Evolutionary conservation across 345 rosid species (phyloP).

Genomic region (Eutrema heterophyllum): DNA sequence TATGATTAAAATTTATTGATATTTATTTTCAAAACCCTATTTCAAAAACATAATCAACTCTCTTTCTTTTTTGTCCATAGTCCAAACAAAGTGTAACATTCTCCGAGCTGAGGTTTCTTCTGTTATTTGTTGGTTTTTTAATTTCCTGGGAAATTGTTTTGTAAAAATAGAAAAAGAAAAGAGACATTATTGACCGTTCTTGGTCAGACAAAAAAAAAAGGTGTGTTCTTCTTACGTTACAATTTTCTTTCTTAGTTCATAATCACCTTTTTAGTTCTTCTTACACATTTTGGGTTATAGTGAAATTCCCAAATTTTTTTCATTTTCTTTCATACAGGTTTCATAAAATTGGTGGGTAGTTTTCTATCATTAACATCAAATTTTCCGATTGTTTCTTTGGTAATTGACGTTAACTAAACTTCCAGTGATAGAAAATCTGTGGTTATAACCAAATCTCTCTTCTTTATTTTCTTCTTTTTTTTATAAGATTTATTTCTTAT

Average conservation of each 20-base stretch:
- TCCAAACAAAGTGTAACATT: slow-evolving; percentile 1
- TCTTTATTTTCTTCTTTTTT: neutral
- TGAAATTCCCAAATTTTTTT: neutral
- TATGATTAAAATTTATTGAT: neutral
- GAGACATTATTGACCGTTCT: slow-evolving; percentile 10
- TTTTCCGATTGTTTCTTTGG: neutral
- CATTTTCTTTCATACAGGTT: neutral
- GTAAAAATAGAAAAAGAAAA: neutral
- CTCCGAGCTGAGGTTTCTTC: neutral
- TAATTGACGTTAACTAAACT: slow-evolving; percentile 24
- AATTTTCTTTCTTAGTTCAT: neutral
- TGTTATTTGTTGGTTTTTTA: neutral
- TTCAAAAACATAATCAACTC: neutral
- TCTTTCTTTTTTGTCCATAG: neutral
- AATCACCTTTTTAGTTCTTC: neutral
- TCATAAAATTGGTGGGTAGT: slow-evolving; percentile 1
- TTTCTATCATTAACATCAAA: slow-evolving; percentile 12
- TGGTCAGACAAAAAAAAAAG: slow-evolving; percentile 16
- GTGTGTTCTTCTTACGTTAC: slow-evolving; percentile 18
- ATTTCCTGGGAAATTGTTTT: slow-evolving; percentile 22
- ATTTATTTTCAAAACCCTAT: neutral
- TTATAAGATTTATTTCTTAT: neutral
- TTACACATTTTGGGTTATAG: slow-evolving; percentile 12
- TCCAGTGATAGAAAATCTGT: slow-evolving; percentile 2
- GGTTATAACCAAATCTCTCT: slow-evolving; percentile 2